These are phyloP conservation scores for Pisolithus sp. DNA, from an alignment of 768 basidiomycete genomes.

Conservation along the genomic window DNA sequence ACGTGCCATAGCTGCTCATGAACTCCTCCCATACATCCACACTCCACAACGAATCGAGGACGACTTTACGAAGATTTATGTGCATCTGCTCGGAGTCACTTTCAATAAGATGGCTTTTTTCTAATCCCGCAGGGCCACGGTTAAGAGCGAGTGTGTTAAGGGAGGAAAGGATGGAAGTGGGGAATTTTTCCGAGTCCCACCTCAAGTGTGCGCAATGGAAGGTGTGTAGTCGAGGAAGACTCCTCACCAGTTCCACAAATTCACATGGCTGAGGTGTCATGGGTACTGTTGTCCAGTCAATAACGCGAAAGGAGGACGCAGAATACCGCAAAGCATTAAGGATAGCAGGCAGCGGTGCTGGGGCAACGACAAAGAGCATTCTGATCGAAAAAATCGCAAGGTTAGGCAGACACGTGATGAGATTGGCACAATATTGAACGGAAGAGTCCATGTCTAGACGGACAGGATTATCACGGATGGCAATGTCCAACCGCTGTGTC, in stretches of 20 bases:
- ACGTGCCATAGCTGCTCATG: slow-evolving; percentile 9
- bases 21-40: slow-evolving; percentile 7
- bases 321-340: slow-evolving; percentile 11
- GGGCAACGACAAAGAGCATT: neutral
- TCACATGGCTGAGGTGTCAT: neutral
- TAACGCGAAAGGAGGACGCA: slow-evolving; percentile 14
- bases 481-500: slow-evolving; percentile 21
- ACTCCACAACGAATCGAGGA: slow-evolving; percentile 5
- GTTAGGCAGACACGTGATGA: slow-evolving; percentile 13
- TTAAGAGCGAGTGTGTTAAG: slow-evolving; percentile 11
- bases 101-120: too few species aligned
- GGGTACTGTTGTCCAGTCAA: slow-evolving; percentile 12
- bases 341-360: neutral
- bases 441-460: slow-evolving; percentile 1
- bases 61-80: slow-evolving; percentile 14
- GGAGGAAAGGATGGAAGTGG: slow-evolving; percentile 3
- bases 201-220: neutral
- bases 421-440: slow-evolving; percentile 1
- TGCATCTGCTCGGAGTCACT: neutral
- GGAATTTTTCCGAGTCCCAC: neutral
- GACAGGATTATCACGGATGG: slow-evolving; percentile 11
- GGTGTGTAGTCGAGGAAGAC: slow-evolving; percentile 10
- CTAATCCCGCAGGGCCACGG: neutral
- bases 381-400: slow-evolving; percentile 18
- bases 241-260: slow-evolving; percentile 3